phyloP scores from a whole-genome alignment of 257 asterid species.

The Schizonepeta tenuifolia region DNA sequence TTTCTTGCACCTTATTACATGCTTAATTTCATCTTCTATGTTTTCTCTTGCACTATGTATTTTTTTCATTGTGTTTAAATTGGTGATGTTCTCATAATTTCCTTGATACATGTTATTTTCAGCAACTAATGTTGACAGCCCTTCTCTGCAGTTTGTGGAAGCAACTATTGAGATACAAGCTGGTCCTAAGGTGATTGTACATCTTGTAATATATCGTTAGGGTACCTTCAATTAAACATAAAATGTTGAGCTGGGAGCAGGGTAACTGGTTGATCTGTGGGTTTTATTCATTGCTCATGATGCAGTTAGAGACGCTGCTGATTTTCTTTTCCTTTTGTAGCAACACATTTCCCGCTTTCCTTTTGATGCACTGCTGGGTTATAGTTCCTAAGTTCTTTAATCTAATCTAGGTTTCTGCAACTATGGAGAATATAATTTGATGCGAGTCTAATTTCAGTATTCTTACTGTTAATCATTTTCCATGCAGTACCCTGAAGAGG shows the following conservation, averaged over 20 bases:
- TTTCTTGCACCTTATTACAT: neutral
- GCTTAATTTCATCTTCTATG: slow-evolving; percentile 4
- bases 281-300: no score
- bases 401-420: neutral
- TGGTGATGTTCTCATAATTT: slow-evolving; percentile 15
- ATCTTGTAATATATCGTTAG: neutral
- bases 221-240: neutral
- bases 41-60: slow-evolving; percentile 22
- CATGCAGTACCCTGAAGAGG: slow-evolving; percentile 88
- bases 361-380: slow-evolving; percentile 11
- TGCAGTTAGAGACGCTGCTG: slow-evolving; percentile 11
- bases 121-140: slow-evolving; percentile 4
- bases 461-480: slow-evolving; percentile 18
- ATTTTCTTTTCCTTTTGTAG: neutral
- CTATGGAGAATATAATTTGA: neutral
- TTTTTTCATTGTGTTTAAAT: neutral
- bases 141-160: slow-evolving; percentile 79
- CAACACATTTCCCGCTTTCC: neutral
- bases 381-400: neutral
- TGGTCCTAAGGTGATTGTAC: slow-evolving; percentile 58
- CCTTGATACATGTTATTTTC: neutral
- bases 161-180: slow-evolving; percentile 76
- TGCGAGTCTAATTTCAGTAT: slow-evolving; percentile 9
- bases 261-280: no score
- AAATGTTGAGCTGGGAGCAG: slow-evolving; percentile 18